Evolutionary conservation across 2,329 filamentous ascomycete genomes (phyloP).

Genomic region (Mycosphaerella arachidis): DNA sequence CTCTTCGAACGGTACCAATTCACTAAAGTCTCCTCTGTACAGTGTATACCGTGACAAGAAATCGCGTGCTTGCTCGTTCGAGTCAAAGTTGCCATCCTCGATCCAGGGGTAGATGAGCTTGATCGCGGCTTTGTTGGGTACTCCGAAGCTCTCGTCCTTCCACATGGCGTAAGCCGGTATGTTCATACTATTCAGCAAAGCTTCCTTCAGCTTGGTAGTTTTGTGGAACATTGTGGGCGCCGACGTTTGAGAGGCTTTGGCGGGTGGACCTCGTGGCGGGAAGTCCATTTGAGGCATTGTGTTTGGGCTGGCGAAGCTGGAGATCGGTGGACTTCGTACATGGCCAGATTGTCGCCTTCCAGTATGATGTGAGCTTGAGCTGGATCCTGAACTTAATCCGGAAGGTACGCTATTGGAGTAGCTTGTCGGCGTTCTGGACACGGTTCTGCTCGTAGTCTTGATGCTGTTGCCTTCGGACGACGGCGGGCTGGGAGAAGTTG

Average conservation of each 20-base stretch:
- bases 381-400: slow-evolving; percentile 38
- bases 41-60: slow-evolving; percentile 58
- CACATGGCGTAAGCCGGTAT: slow-evolving; percentile 76
- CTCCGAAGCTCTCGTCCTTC: slow-evolving; percentile 70
- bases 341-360: slow-evolving; percentile 6
- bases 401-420: slow-evolving; percentile 35
- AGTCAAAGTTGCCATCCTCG: slow-evolving; percentile 34
- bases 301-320: slow-evolving; percentile 48
- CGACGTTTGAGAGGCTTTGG: slow-evolving; percentile 50
- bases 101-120: slow-evolving; percentile 35
- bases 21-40: slow-evolving; percentile 64
- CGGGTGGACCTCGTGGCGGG: slow-evolving; percentile 63
- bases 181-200: slow-evolving; percentile 67
- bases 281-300: slow-evolving; percentile 56
- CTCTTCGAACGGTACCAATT: slow-evolving; percentile 53
- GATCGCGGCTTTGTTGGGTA: slow-evolving; percentile 64
- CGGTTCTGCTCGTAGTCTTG: slow-evolving; percentile 37
- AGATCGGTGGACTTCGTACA: slow-evolving; percentile 14
- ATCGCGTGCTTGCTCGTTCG: slow-evolving; percentile 41
- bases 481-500: slow-evolving; percentile 34
- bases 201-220: slow-evolving; percentile 70
- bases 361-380: slow-evolving; percentile 28
- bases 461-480: slow-evolving; percentile 5
- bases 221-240: slow-evolving; percentile 67
- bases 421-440: slow-evolving; percentile 39